Conservation (phyloP, 129 eudicot genomes). For the Escallonia rubra region DNA sequence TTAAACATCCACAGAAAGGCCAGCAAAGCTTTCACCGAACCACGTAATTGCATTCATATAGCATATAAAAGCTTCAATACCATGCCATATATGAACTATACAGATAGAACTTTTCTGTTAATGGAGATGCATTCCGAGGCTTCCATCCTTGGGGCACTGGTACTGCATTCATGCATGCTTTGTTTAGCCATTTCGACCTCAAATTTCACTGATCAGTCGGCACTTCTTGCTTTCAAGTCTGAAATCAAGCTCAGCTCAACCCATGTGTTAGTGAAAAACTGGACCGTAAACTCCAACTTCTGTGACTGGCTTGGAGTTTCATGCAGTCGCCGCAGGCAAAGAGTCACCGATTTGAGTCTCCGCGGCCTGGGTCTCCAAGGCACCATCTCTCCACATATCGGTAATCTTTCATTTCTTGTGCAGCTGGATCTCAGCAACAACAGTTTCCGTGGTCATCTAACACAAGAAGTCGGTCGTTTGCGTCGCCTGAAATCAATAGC, state of each 20-base stretch:
- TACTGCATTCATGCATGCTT: too few relatives aligned
- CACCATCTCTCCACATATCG: constrained; percentile 13
- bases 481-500: background rate
- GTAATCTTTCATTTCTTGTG: constrained; percentile 12
- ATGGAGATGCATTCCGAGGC: too few relatives aligned
- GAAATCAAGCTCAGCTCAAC: constrained; percentile 1
- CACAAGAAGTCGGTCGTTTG: background rate
- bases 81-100: too few relatives aligned
- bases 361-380: constrained; percentile 18
- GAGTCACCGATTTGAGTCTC: constrained; percentile 15
- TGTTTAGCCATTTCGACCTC: too few relatives aligned
- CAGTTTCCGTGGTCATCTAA: constrained; percentile 5
- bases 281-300: constrained; percentile 8
- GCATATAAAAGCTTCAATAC: too few relatives aligned
- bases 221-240: constrained; percentile 21
- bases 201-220: constrained; percentile 14
- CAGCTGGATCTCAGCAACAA: constrained; percentile 5
- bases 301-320: constrained; percentile 27
- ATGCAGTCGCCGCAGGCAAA: constrained; percentile 9
- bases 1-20: too few relatives aligned
- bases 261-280: constrained; percentile 1
- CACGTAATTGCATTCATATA: too few relatives aligned
- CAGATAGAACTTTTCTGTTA: too few relatives aligned
- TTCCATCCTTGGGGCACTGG: too few relatives aligned
- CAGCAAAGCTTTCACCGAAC: too few relatives aligned